phyloP scores from a whole-genome alignment of 768 basidiomycete genomes.

The Cubamyces sp. region DNA sequence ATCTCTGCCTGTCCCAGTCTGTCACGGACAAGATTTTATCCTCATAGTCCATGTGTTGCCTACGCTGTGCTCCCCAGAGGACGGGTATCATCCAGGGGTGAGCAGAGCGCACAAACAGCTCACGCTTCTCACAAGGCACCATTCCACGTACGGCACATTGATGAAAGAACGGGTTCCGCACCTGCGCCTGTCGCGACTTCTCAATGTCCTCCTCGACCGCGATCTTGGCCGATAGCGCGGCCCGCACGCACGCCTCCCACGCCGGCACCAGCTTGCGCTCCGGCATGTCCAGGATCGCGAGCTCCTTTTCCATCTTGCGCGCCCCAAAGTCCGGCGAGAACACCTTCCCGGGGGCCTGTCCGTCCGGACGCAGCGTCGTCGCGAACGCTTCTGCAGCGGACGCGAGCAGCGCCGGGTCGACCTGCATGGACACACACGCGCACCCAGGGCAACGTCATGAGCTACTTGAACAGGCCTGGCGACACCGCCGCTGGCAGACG shows the following conservation, averaged over 20 bases:
- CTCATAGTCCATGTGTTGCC: too few relatives aligned
- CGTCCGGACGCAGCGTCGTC: constrained; percentile 33
- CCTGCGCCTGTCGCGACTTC: constrained; percentile 48
- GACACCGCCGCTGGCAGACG: neutral
- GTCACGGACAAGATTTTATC: too few relatives aligned
- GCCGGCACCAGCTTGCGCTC: constrained; percentile 39
- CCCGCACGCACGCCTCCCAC: constrained; percentile 53
- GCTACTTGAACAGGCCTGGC: neutral
- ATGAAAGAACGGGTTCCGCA: constrained; percentile 35
- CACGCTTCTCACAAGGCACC: neutral
- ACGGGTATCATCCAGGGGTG: too few relatives aligned
- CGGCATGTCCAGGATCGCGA: constrained; percentile 50
- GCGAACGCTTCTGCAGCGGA: constrained; percentile 38
- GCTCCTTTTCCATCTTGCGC: constrained; percentile 46
- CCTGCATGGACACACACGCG: constrained; percentile 42
- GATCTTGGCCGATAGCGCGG: constrained; percentile 42
- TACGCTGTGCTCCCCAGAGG: too few relatives aligned
- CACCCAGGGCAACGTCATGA: neutral
- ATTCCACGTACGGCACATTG: neutral
- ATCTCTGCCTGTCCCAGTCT: too few relatives aligned
- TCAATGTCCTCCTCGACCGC: constrained; percentile 54
- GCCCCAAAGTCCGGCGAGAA: constrained; percentile 51
- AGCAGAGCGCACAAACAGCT: too few relatives aligned
- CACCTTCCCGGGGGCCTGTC: constrained; percentile 32
- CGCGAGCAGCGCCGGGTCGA: constrained; percentile 42